Evolutionary conservation across 805 yeast genomes (phyloP).

Genomic region (Yarrowia osloensis): DNA sequence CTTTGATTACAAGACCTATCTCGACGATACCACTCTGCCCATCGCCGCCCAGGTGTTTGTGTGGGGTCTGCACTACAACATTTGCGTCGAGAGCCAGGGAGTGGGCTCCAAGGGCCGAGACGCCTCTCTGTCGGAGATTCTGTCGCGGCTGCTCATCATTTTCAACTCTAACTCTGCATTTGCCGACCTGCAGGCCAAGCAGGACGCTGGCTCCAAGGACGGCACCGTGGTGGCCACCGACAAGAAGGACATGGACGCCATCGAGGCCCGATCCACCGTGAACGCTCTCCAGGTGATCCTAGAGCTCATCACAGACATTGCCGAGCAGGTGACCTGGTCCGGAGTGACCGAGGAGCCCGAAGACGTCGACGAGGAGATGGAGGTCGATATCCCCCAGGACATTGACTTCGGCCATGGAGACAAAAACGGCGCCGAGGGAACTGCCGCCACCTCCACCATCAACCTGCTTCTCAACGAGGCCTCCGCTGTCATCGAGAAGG

Average conservation of each 20-base stretch:
- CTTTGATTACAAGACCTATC: slow-evolving; percentile 21
- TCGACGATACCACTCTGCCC: neutral
- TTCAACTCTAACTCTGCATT: slow-evolving; percentile 32
- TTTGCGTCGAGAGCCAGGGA: slow-evolving; percentile 32
- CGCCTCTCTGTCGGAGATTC: slow-evolving; percentile 32
- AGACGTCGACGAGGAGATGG: slow-evolving; percentile 33
- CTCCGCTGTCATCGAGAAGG: slow-evolving; percentile 40
- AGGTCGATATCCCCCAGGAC: slow-evolving; percentile 30
- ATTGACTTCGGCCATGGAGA: slow-evolving; percentile 21
- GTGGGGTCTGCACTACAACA: slow-evolving; percentile 40
- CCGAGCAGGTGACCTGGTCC: slow-evolving; percentile 55
- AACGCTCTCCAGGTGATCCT: slow-evolving; percentile 69
- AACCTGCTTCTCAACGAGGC: slow-evolving; percentile 31
- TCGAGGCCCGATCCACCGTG: slow-evolving; percentile 45
- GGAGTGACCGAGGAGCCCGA: slow-evolving; percentile 31
- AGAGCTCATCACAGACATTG: slow-evolving; percentile 73
- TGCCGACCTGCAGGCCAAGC: slow-evolving; percentile 24
- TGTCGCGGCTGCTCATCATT: slow-evolving; percentile 31
- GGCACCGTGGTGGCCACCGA: slow-evolving; percentile 36
- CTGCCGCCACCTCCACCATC: slow-evolving; percentile 34
- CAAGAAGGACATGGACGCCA: slow-evolving; percentile 33
- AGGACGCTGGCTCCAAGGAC: slow-evolving; percentile 34
- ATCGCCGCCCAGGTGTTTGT: slow-evolving; percentile 37
- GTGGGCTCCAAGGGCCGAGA: slow-evolving; percentile 31
- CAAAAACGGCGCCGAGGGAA: slow-evolving; percentile 20